A percentile compares a stretch with the other conserved stretches of the same genome.
phyloP scores from a whole-genome alignment of 1,139 yeast species.

The Magnusiomyces starmeri region DNA sequence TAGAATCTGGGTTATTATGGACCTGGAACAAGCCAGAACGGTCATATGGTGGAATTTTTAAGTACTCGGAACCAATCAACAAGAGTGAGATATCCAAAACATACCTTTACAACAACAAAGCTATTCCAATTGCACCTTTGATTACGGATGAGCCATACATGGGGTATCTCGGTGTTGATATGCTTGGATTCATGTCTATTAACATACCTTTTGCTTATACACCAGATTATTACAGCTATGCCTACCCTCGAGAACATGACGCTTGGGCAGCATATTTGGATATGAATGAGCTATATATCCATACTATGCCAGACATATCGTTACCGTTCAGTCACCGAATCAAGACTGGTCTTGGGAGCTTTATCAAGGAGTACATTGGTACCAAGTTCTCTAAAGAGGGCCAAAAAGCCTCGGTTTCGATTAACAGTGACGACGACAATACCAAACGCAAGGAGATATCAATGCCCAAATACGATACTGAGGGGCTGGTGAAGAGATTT shows the following conservation, averaged over 20 bases:
- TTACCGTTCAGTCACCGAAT: not conserved
- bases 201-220: constrained; percentile 25
- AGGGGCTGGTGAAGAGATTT: not conserved
- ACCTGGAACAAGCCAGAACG: constrained; percentile 2
- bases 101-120: constrained; percentile 12
- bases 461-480: not conserved
- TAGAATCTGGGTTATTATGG: not conserved
- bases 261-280: constrained; percentile 25
- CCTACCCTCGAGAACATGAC: constrained; percentile 20
- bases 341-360: not conserved
- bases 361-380: not conserved
- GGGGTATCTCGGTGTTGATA: constrained; percentile 17
- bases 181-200: not conserved
- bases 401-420: not conserved
- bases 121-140: constrained; percentile 23
- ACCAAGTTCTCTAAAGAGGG: not conserved
- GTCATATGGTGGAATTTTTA: constrained; percentile 2
- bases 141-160: constrained; percentile 26
- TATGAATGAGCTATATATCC: constrained; percentile 22
- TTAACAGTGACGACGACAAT: not conserved
- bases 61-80: not conserved
- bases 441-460: not conserved
- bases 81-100: not conserved
- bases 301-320: not conserved
- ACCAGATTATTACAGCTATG: constrained; percentile 23